phyloP scores from a whole-genome alignment of 2,329 filamentous ascomycete genomes.

The Pseudogymnoascus sp. region DNA sequence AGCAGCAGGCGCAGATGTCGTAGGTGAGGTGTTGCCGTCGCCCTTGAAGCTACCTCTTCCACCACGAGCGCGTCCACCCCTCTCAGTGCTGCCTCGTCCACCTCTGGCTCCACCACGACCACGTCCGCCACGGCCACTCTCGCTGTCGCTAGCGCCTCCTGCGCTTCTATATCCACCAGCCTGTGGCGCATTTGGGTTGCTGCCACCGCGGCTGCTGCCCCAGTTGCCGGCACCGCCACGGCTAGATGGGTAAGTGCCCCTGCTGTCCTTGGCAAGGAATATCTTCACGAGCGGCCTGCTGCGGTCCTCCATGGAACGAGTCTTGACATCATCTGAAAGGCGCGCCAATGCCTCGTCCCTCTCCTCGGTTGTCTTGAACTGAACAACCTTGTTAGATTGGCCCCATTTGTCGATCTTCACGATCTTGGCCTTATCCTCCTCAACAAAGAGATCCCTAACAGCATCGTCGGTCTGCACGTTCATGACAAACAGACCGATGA shows the following conservation, averaged over 20 bases:
- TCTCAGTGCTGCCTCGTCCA: conserved; percentile 40
- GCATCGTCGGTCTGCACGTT: conserved; percentile 78
- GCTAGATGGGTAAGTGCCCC: conserved; percentile 41
- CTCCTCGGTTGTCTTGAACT: conserved; percentile 72
- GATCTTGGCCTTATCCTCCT: conserved; percentile 78
- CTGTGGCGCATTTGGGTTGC: conserved; percentile 40
- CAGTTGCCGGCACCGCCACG: conserved; percentile 60
- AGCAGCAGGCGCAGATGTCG: conserved; percentile 31
- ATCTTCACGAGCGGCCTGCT: conserved; percentile 75
- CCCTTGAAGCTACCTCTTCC: conserved; percentile 51
- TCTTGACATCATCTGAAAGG: conserved; percentile 69
- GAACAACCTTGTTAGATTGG: conserved; percentile 72
- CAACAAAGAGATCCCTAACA: conserved; percentile 68
- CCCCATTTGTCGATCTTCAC: conserved; percentile 69
- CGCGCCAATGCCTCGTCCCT: conserved; percentile 70
- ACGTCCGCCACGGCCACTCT: conserved; percentile 46
- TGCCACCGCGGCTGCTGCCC: conserved; percentile 57
- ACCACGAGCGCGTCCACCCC: conserved; percentile 47
- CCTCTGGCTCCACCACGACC: conserved; percentile 49
- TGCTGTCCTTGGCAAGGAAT: conserved; percentile 60
- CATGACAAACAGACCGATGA: conserved; percentile 82
- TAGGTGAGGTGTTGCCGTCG: conserved; percentile 45
- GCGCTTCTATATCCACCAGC: conserved; percentile 83
- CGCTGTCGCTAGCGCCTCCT: conserved; percentile 68
- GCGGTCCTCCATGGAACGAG: conserved; percentile 57